These are phyloP conservation scores for Emmonsiellopsis sp. DNA, from an alignment of 2,329 filamentous ascomycete species.

Conservation along the genomic window DNA sequence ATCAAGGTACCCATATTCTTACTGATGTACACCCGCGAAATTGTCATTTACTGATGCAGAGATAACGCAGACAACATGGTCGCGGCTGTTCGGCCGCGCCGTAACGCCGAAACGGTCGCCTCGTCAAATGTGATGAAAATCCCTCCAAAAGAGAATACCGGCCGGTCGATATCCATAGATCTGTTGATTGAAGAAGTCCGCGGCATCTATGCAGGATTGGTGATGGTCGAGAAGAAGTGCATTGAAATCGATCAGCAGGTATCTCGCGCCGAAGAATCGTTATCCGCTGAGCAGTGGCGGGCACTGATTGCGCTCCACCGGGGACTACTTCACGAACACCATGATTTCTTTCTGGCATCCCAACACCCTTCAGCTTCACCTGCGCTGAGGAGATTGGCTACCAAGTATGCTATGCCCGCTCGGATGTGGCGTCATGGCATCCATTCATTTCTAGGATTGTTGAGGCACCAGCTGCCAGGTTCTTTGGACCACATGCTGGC, in stretches of 20 bases:
- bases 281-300: slow-evolving; percentile 65
- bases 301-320: slow-evolving; percentile 72
- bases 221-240: slow-evolving; percentile 80
- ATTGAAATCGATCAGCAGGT: slow-evolving; percentile 69
- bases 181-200: slow-evolving; percentile 68
- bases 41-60: too few species aligned
- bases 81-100: too few species aligned
- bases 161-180: slow-evolving; percentile 60
- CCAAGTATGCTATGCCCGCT: slow-evolving; percentile 83
- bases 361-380: slow-evolving; percentile 72
- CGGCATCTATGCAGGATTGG: slow-evolving; percentile 59
- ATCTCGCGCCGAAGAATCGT: slow-evolving; percentile 41
- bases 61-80: too few species aligned
- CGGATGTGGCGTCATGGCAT: slow-evolving; percentile 94
- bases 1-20: too few species aligned
- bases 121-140: too few species aligned
- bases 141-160: too few species aligned
- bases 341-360: slow-evolving; percentile 76
- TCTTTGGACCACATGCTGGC: slow-evolving; percentile 82
- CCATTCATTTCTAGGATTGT: slow-evolving; percentile 68
- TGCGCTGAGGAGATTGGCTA: slow-evolving; percentile 57
- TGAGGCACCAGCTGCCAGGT: slow-evolving; percentile 63
- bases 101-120: too few species aligned
- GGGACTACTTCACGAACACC: slow-evolving; percentile 70
- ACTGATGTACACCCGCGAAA: too few species aligned